Base-by-base conservation (phyloP, 495 filamentous ascomycete species). In the Xylaria scruposa region DNA sequence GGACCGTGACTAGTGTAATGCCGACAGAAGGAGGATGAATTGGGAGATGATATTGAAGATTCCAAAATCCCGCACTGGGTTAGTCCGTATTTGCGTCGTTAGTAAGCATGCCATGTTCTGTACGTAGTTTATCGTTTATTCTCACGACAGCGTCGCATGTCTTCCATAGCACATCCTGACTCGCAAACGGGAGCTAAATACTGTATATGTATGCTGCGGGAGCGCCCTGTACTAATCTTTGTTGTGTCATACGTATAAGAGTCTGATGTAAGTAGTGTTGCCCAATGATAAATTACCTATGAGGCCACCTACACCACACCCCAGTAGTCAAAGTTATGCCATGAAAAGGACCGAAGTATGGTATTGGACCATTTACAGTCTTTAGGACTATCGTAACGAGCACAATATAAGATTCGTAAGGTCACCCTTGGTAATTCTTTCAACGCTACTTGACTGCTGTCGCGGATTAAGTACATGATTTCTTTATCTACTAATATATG, bases 1-100 rank as follows among this genome's bases (percentile, higher is more conserved):
- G 19, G 47, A 40, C 67, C 67, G 67, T 54, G 54, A 69, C 67
- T 69, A 69, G 63, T 38, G 29, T 51, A 56, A 19, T 69, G 67
- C 67, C 53, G 67, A 60, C 26, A 60, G 53, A 69, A 38, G 26
- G 40, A 69, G 38, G 38, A 61, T 21, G 40, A 38, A 49, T n/a
- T 49, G 29, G 19, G 53, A 31, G 42, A 68, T 56, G 54, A 51
- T 60, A 4, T 33, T 44, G 26, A 59, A 60, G n/a, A 59, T 59
- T 47, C 24, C 54, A 61, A 60, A 69, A 69, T 60, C 36, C 54
- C 53, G 42, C 54, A 60, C 53, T 26, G 21, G 15, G 36, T 54
- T 60, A 61, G 56, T 69, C n/a, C 29, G 12, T 60, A 36, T 36
- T 15, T 5, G 13, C 17, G 15, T 13, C 5, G 44, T 69, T 61